phyloP scores from a whole-genome alignment of 139 green algal genomes.

The Picochlorum costavermella region DNA sequence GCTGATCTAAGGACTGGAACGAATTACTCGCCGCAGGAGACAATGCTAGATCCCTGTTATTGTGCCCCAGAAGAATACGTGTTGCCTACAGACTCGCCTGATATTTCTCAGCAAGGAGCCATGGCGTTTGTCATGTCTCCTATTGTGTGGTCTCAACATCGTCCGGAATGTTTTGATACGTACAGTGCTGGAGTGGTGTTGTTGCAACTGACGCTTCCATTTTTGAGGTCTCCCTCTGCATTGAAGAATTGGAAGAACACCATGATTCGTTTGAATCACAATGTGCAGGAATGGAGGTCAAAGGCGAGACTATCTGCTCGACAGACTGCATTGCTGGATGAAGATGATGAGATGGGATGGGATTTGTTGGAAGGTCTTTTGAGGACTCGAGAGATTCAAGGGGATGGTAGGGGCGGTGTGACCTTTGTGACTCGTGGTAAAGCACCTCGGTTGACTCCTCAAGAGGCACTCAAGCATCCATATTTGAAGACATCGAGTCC shows the following conservation, averaged over 20 bases:
- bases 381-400: conserved; percentile 36
- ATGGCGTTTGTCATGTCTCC: conserved; percentile 55
- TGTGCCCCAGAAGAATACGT: conserved; percentile 81
- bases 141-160: conserved; percentile 76
- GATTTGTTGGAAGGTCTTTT: conserved; percentile 51
- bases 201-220: conserved; percentile 51
- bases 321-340: conserved; percentile 67
- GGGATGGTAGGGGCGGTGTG: conserved; percentile 35
- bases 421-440: conserved; percentile 35
- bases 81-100: conserved; percentile 66
- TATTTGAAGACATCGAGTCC: conserved; percentile 30
- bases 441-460: conserved; percentile 27
- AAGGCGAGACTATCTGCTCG: conserved; percentile 26
- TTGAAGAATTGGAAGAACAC: conserved; percentile 57
- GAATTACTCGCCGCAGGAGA: conserved; percentile 82
- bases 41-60: conserved; percentile 82
- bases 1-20: conserved; percentile 77
- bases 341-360: conserved; percentile 53
- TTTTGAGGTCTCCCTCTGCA: conserved; percentile 42
- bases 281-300: conserved; percentile 62
- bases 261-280: conserved; percentile 44
- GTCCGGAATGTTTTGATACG: conserved; percentile 85
- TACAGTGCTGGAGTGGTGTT: conserved; percentile 44
- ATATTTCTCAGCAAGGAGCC: conserved; percentile 39
- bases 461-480: conserved; percentile 37